Conservation (phyloP, 2,329 filamentous ascomycete genomes). For the Paecilomyces fulvus region DNA sequence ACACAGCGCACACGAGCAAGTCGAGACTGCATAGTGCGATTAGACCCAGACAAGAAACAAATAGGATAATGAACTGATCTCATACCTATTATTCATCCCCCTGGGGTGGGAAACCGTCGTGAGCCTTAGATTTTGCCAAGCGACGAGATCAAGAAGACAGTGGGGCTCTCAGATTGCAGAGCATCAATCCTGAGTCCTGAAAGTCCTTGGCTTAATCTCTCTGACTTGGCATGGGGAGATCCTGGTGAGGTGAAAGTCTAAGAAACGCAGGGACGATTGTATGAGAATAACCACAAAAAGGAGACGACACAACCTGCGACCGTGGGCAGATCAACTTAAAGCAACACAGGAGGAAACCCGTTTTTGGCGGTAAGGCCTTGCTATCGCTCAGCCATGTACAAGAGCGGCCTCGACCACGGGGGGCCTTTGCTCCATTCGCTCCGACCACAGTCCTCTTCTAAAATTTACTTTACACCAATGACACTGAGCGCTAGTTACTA, state of each 20-base stretch:
- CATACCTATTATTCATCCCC: background rate
- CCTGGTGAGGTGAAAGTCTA: background rate
- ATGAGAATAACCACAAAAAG: background rate
- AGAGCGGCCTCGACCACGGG: background rate
- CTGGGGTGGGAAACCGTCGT: background rate
- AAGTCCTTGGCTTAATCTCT: background rate
- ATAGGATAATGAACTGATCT: background rate
- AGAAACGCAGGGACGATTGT: background rate
- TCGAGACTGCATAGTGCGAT: background rate
- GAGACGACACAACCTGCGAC: background rate
- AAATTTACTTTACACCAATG: background rate
- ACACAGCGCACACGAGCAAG: background rate
- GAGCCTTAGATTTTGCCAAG: background rate
- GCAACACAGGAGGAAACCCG: background rate
- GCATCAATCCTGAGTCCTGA: background rate
- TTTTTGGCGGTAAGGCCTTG: background rate
- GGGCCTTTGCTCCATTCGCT: background rate
- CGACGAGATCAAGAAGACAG: background rate
- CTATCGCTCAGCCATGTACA: background rate
- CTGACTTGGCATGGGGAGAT: background rate
- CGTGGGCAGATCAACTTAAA: background rate
- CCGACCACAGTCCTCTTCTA: background rate
- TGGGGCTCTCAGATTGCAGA: background rate
- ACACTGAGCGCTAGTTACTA: background rate
- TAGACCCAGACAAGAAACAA: background rate